Base-by-base conservation (phyloP, 2,329 filamentous ascomycete species). In the Escovopsis sp. region DNA sequence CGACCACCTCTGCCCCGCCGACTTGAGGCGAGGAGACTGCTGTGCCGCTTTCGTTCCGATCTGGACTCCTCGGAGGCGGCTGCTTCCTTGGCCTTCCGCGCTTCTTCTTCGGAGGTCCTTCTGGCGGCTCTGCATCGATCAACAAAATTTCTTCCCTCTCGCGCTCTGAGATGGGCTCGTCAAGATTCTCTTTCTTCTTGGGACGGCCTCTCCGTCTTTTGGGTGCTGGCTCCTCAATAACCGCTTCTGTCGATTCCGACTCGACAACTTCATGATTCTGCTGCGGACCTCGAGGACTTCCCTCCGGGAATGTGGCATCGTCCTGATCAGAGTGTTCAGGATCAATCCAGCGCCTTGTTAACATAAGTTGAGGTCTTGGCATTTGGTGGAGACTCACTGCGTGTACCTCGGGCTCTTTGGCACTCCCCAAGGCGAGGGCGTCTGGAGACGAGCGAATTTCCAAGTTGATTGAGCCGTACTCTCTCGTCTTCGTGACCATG, bases 11-110 rank as follows among this genome's bases (percentile, higher is more conserved):
- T 30, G 27, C 3, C 11, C 8, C 3, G 27, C 11, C 27, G 27
- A 30, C 27, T 30, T 30, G 8, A 8, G 27, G 27, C 1, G 11
- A 30, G 27, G 4, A 11, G 11, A 11, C 27, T 11, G 8, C 27
- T 9, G 27, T 11, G 27, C 9, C 27, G 27, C 8, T 3, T 30
- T 5, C 7, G 20, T 55, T 55, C 2, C 51, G 14, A 3, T 41
- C 39, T 24, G 38, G 13, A 42, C 12, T 15, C 16, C 16, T 16
- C 14, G 35, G 35, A 29, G 20, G 25, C 13, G 39, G 39, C 33
- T 37, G 46, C 43, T 68, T 69, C 43, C 57, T 62, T 13, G 66
- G 65, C 15, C 66, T 57, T 4, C 67, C 67, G 39, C 66, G 56
- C 44, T 58, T 64, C 50, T 58, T 64, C 42, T 57, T 62, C 40